Evolutionary conservation across 208 protist species (phyloP), one percentile per base, ranked within the genome.

Genomic region (Trypanosoma rangeli): DNA sequence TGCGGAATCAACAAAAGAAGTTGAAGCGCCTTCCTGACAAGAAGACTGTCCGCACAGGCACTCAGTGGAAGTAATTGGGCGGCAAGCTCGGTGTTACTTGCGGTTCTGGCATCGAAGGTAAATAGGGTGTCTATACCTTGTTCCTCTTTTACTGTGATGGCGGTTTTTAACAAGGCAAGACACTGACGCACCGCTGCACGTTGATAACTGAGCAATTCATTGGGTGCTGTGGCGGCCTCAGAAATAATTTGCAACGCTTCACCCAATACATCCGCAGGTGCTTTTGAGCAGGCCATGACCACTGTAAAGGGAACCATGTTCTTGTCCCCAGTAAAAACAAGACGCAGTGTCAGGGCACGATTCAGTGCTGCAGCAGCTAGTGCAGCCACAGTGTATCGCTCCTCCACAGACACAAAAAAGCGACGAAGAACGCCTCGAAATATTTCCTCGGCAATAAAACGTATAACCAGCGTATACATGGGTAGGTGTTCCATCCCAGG

Each of bases 401-500:
- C 85, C 39, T 79, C 68, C 18, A 56, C 61, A n/a, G 65, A 62
- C 12, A 50, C 56, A 56, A 95, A 93, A 53, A 67, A 75, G 39
- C 90, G 86, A 35, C 85, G 80, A 31, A 76, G 48, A 12, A 90
- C 80, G 12, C 90, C 90, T 33, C 80, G 72, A 66, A 93, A 83
- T 54, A 95, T 84, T 31, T 93, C 86, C 15, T 92, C 79, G 12
- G 90, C 75, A 52, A 95, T 80, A 76, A 93, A 93, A 68, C 89
- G 78, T 13, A 79, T 80, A 16, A 93, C 78, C 18, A 75, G 74
- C 22, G 70, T 78, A 70, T 92, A 93, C n/a, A 76, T 79, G 50
- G 76, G 64, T 28, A 87, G 56, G 37, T 73, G 66, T 16, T 70
- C 66, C 57, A 81, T 82, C 16, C 71, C 57, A 1, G 86, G 83